Conservation (phyloP, 169 alveolate genomes). For the Cryptosporidium ryanae region DNA sequence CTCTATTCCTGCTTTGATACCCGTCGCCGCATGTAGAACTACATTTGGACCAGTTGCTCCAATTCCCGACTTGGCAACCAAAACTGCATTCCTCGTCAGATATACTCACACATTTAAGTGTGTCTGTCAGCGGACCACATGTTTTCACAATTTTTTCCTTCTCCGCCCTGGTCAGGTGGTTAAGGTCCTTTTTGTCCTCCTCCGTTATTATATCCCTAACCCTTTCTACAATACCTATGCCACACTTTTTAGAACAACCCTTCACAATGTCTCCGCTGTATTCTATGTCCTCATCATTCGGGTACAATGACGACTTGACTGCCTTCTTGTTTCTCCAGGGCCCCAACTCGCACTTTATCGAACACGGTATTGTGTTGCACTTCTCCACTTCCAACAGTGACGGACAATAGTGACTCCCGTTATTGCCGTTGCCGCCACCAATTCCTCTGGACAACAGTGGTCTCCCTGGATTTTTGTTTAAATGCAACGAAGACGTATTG, state of each 20-base stretch:
- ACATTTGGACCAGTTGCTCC: conserved; percentile 79
- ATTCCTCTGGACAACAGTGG: conserved; percentile 30
- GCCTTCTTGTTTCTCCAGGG: conserved; percentile 2
- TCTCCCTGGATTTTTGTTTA: not conserved
- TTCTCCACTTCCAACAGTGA: conserved; percentile 44
- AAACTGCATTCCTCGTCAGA: conserved; percentile 60
- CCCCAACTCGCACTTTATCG: conserved; percentile 14
- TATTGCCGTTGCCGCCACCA: not conserved
- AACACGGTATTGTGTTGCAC: conserved; percentile 54
- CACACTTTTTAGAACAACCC: conserved; percentile 64
- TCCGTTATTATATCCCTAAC: conserved; percentile 8
- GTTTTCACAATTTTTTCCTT: not conserved
- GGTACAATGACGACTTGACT: too few species aligned
- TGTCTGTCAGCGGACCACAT: conserved; percentile 43
- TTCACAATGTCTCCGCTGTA: not conserved
- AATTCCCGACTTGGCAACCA: conserved; percentile 77
- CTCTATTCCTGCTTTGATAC: conserved; percentile 44
- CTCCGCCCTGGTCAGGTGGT: not conserved
- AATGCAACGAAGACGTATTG: not conserved
- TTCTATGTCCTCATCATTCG: not conserved
- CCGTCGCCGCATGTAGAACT: conserved; percentile 80
- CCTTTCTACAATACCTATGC: conserved; percentile 39
- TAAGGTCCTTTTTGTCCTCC: not conserved
- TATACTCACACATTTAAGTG: conserved; percentile 29
- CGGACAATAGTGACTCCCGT: conserved; percentile 9